A percentile compares a stretch with the other conserved stretches of the same genome.
phyloP scores from a whole-genome alignment of 768 basidiomycete genomes.

The Pulveroboletus sp. region DNA sequence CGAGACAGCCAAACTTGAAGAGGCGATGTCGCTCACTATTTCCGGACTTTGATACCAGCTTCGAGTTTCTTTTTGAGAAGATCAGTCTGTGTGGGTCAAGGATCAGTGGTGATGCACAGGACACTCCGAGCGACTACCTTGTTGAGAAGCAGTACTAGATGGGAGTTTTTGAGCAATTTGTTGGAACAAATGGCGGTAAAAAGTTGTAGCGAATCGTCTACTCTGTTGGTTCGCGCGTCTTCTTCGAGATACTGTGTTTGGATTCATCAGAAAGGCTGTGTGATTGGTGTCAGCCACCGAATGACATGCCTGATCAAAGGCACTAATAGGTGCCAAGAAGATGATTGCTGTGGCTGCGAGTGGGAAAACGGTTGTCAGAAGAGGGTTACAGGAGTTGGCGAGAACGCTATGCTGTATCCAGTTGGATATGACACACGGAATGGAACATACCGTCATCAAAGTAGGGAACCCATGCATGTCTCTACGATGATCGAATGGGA shows the following conservation, averaged over 20 bases:
- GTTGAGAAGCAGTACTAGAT: slow-evolving; percentile 73
- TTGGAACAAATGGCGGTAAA: slow-evolving; percentile 75
- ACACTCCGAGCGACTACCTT: slow-evolving; percentile 45
- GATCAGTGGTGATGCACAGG: slow-evolving; percentile 5
- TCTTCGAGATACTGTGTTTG: slow-evolving; percentile 69
- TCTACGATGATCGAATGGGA: slow-evolving; percentile 35
- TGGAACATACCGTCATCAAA: slow-evolving; percentile 70
- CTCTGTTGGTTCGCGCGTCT: slow-evolving; percentile 72
- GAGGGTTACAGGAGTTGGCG: slow-evolving; percentile 8
- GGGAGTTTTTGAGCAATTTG: slow-evolving; percentile 65
- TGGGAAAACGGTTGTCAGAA: slow-evolving; percentile 4
- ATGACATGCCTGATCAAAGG: slow-evolving; percentile 71
- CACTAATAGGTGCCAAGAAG: slow-evolving; percentile 82
- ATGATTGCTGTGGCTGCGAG: slow-evolving; percentile 73
- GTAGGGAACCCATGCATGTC: slow-evolving; percentile 80
- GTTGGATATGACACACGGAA: slow-evolving; percentile 6
- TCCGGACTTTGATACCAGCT: slow-evolving; percentile 61
- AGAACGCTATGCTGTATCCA: slow-evolving; percentile 18
- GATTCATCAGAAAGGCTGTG: slow-evolving; percentile 12
- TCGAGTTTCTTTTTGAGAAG: slow-evolving; percentile 68
- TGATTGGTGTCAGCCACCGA: neutral
- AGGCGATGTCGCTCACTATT: slow-evolving; percentile 55
- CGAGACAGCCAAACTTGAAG: neutral
- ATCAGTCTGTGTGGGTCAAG: slow-evolving; percentile 48
- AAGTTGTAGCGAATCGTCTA: slow-evolving; percentile 78